These are phyloP conservation scores for Decorospora gaudefroyi DNA, from an alignment of 2,329 filamentous ascomycete genomes.

Conservation along the genomic window DNA sequence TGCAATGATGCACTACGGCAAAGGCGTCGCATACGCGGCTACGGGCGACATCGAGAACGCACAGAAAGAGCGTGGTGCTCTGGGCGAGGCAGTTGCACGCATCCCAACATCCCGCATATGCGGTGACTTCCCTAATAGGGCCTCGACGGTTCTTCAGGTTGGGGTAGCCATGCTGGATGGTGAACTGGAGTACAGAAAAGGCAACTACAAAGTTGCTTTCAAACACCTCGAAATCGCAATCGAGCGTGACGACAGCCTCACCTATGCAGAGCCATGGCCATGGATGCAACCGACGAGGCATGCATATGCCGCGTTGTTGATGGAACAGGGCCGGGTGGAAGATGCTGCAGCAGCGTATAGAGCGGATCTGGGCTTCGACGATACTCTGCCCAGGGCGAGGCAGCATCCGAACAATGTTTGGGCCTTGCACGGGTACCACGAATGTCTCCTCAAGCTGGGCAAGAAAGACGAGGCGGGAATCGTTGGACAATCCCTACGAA, in stretches of 20 bases:
- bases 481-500: slow-evolving; percentile 56
- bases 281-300: slow-evolving; percentile 79
- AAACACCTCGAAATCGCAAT: slow-evolving; percentile 62
- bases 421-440: slow-evolving; percentile 73
- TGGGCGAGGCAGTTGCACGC: slow-evolving; percentile 55
- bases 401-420: slow-evolving; percentile 76
- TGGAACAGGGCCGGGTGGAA: slow-evolving; percentile 63
- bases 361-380: slow-evolving; percentile 50
- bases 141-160: slow-evolving; percentile 60
- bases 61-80: slow-evolving; percentile 55
- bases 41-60: slow-evolving; percentile 61
- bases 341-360: slow-evolving; percentile 47
- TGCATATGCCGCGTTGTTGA: slow-evolving; percentile 69
- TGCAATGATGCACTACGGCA: slow-evolving; percentile 70
- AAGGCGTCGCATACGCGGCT: slow-evolving; percentile 68
- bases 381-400: slow-evolving; percentile 64
- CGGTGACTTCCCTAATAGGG: slow-evolving; percentile 68
- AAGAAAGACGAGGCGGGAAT: slow-evolving; percentile 54
- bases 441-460: slow-evolving; percentile 65
- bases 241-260: slow-evolving; percentile 63
- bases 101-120: slow-evolving; percentile 64
- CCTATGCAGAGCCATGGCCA: slow-evolving; percentile 76
- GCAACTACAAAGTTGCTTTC: slow-evolving; percentile 64
- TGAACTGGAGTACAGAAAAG: slow-evolving; percentile 71
- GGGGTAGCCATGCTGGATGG: slow-evolving; percentile 69